Base-by-base conservation (phyloP, 768 basidiomycete species). In the Podaxis rugospora region DNA sequence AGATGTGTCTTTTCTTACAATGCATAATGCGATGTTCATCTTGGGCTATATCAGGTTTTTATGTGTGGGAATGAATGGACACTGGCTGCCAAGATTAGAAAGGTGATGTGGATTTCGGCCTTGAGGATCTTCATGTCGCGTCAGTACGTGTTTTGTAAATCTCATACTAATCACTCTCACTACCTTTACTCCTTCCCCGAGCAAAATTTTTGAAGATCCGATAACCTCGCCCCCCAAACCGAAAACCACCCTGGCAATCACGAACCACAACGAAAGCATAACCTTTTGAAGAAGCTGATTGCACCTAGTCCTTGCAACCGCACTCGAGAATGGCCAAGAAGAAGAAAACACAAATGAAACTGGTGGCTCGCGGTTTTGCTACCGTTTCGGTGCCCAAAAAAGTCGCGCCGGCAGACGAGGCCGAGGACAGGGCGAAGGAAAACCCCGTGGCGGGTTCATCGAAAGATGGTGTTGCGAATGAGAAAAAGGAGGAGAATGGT, bases 341-440 rank as follows among this genome's bases (percentile, higher is more conserved):
- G 78, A 93, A 88, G 81, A 93, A 91, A 76, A 84, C 86, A 5
- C 87, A 91, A 70, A 70, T 89, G 66, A 92, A 90, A 73, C 84
- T 88, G 21, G 78, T 89, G 44, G 82, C 73, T 44, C 85, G 93
- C 58, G 90, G 90, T 14, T 92, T 93, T 67, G 86, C 88, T 47
- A 92, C 92, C 4, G 89, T 87, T 18, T 93, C 92, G 10, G 80
- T 92, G 27, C 89, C 90, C 32, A 93, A 93, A 80, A 93, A 92
- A 73, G 72, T 75, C 46, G 69, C 75, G 14, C 76, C 72, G 42
- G 64, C 61, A 28, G 70, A 68, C 64, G 59, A 68, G 64, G 35
- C 51, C 40, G 51, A 68, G 66, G 60, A 61, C 40, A 21, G 55
- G 51, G n/a, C 37, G 23, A 25, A 59, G 57, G 55, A 23, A 55